Evolutionary conservation across 2,329 filamentous ascomycete species (phyloP).

Genomic region (Fusarium sp.): DNA sequence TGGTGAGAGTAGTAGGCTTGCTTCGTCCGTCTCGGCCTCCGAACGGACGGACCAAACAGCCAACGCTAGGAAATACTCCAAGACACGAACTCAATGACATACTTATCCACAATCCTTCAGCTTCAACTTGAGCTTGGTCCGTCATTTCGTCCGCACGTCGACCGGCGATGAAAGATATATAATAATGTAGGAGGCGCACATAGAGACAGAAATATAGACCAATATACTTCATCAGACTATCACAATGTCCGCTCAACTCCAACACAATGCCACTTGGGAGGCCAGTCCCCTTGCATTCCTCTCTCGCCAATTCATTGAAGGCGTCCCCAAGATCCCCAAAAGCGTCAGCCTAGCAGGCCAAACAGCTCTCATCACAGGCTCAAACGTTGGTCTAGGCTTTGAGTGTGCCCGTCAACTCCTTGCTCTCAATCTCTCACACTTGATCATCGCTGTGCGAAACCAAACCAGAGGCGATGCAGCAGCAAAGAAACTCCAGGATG

Average conservation of each 20-base stretch:
- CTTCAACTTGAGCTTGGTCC: constrained; percentile 3
- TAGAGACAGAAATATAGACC: background rate
- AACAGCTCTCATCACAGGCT: constrained; percentile 62
- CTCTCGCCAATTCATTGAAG: constrained; percentile 43
- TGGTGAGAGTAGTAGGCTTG: background rate
- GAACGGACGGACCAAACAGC: constrained; percentile 12
- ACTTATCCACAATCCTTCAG: background rate
- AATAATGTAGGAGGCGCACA: background rate
- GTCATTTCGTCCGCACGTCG: constrained; percentile 24
- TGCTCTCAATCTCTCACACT: constrained; percentile 52
- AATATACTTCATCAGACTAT: background rate
- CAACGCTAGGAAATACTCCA: background rate
- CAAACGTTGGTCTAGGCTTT: constrained; percentile 62
- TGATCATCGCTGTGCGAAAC: constrained; percentile 62
- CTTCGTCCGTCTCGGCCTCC: constrained; percentile 42
- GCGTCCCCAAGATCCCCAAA: constrained; percentile 41
- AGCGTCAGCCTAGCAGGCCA: constrained; percentile 50
- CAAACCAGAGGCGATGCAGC: constrained; percentile 57
- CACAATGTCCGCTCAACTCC: constrained; percentile 38
- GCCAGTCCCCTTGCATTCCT: constrained; percentile 39
- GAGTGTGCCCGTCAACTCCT: constrained; percentile 59
- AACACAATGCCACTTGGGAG: constrained; percentile 40
- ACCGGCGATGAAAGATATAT: constrained; percentile 26
- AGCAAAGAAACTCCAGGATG: constrained; percentile 25
- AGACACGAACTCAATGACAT: background rate